phyloP scores from a whole-genome alignment of 371 early-diverging fungal species.

The Mortierella sp. region DNA sequence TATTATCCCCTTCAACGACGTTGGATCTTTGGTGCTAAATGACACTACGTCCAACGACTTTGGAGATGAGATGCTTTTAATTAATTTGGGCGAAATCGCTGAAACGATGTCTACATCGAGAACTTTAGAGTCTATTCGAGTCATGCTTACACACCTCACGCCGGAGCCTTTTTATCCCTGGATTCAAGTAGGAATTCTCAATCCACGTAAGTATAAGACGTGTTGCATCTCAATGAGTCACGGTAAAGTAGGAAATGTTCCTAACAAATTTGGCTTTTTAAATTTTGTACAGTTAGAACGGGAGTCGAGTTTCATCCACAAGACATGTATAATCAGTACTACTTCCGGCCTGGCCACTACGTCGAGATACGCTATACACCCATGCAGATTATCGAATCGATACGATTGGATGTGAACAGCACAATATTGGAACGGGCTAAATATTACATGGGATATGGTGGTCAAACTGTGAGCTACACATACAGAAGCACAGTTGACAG shows the following conservation, averaged over 20 bases:
- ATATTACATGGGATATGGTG: conserved; percentile 18
- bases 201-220: conserved; percentile 8
- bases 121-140: background rate
- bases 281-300: background rate
- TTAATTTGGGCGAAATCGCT: background rate
- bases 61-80: background rate
- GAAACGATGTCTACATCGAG: background rate
- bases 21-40: background rate
- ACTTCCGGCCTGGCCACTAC: conserved; percentile 30
- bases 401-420: background rate
- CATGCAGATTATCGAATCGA: background rate
- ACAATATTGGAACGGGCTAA: background rate
- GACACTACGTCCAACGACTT: background rate
- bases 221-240: too few relatives aligned
- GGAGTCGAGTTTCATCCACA: background rate
- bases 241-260: too few relatives aligned
- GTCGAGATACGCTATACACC: conserved; percentile 38
- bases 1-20: background rate
- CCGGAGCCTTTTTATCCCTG: background rate
- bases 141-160: conserved; percentile 1
- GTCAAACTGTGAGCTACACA: background rate
- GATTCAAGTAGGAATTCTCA: conserved; percentile 1
- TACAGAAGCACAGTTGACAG: conserved; percentile 9
- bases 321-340: conserved; percentile 22
- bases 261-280: background rate